Conservation (phyloP, 306 rosid genomes). For the Corylus avellana region DNA sequence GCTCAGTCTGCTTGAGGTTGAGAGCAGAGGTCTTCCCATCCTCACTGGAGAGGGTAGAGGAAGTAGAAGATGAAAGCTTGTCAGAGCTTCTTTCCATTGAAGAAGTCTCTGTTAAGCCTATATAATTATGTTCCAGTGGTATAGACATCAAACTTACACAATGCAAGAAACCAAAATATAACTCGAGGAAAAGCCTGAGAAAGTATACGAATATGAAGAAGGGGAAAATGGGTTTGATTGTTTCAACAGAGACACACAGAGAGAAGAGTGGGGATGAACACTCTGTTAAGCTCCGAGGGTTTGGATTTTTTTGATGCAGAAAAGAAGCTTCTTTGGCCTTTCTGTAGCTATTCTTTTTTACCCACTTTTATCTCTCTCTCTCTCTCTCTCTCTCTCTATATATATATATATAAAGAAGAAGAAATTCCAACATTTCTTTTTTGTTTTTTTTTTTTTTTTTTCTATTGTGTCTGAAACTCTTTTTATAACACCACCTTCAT, state of each 20-base stretch:
- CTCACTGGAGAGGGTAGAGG: conserved; percentile 45
- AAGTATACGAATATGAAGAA: conserved; percentile 4
- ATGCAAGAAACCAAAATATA: conserved; percentile 8
- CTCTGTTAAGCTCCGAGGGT: conserved; percentile 16
- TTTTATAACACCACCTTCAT: too few relatives aligned
- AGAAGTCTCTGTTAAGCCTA: conserved; percentile 64
- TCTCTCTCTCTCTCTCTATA: too few relatives aligned
- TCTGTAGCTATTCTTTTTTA: conserved; percentile 32
- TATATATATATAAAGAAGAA: neutral
- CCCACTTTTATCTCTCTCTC: neutral
- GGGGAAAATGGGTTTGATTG: neutral
- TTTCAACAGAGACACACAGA: neutral
- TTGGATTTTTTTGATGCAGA: conserved; percentile 45
- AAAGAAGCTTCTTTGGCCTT: conserved; percentile 56
- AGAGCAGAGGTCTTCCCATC: conserved; percentile 49
- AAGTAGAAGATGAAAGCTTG: conserved; percentile 46
- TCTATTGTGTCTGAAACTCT: too few relatives aligned
- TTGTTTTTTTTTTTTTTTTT: neutral
- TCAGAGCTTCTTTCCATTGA: conserved; percentile 64
- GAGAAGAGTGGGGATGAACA: conserved; percentile 8
- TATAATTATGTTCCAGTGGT: conserved; percentile 76
- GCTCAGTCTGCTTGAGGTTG: conserved; percentile 85
- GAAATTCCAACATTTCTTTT: neutral
- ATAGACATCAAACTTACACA: conserved; percentile 54
- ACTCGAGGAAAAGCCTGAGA: conserved; percentile 5